Conservation (phyloP, 257 asterid genomes). For the Jaltomata sinuosa region DNA sequence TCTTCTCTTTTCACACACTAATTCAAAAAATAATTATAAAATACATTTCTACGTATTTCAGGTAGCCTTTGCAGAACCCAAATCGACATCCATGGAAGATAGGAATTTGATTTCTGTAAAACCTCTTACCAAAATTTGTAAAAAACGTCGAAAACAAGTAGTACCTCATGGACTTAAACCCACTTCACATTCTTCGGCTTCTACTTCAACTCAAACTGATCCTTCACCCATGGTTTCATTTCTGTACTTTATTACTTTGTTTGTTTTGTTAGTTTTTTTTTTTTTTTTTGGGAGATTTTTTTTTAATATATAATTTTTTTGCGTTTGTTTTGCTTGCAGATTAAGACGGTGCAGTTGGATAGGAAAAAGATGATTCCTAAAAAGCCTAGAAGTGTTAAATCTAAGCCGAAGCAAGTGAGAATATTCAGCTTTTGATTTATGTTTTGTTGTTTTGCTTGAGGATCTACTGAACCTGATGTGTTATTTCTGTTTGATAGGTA, state of each 20-base stretch:
- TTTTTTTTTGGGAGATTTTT: not conserved
- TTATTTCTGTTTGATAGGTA: not conserved
- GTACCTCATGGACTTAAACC: not conserved
- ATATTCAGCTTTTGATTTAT: not conserved
- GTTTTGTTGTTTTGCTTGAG: conserved; percentile 4
- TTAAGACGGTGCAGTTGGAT: conserved; percentile 17
- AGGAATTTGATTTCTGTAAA: not conserved
- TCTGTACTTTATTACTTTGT: not conserved
- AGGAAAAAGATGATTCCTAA: conserved; percentile 23
- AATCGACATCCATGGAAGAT: conserved; percentile 3
- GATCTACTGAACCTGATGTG: conserved; percentile 15
- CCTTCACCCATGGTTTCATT: conserved; percentile 6
- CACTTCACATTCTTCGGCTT: not conserved
- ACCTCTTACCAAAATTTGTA: not conserved
- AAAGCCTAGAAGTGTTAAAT: conserved; percentile 35
- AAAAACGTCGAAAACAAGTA: not conserved
- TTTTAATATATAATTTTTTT: not conserved
- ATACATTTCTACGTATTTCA: not conserved
- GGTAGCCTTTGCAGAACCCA: not conserved
- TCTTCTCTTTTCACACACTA: conserved; percentile 7
- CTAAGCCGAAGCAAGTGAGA: conserved; percentile 46
- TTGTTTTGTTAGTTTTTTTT: not conserved
- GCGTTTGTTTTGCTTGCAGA: conserved; percentile 5
- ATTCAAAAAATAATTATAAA: not conserved
- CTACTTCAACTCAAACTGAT: conserved; percentile 16